Evolutionary conservation across 108 stramenopile genomes (phyloP).

Genomic region (Asterionellopsis glacialis): DNA sequence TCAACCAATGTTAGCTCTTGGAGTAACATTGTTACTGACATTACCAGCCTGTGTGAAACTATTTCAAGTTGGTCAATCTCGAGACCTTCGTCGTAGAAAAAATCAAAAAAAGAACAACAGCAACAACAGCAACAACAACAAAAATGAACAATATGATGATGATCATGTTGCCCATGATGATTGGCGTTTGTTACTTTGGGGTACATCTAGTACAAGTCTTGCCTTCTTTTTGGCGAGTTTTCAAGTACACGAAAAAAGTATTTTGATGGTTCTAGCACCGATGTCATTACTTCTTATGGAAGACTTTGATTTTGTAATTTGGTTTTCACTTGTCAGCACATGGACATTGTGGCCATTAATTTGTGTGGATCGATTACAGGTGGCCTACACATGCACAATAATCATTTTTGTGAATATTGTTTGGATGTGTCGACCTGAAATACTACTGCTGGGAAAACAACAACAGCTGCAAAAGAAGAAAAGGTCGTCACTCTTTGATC

Average conservation of each 20-base stretch:
- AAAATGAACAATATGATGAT: no score
- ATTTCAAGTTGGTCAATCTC: conserved; percentile 28
- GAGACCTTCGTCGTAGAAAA: not conserved
- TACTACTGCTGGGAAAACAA: no score
- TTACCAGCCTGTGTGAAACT: conserved; percentile 40
- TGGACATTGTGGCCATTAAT: conserved; percentile 78
- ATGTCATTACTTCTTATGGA: conserved; percentile 53
- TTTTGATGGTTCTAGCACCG: conserved; percentile 81
- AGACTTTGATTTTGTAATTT: conserved; percentile 46
- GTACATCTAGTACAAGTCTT: conserved; percentile 56
- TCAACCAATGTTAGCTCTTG: conserved; percentile 48
- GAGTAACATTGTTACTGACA: conserved; percentile 42
- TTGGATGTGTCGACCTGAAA: not conserved
- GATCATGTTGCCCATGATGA: conserved; percentile 8
- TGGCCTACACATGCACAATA: conserved; percentile 55
- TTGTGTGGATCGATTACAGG: conserved; percentile 56
- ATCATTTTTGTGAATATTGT: conserved; percentile 41
- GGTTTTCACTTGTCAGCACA: conserved; percentile 59
- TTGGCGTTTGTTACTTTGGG: conserved; percentile 44
- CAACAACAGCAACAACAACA: conserved; percentile 9
- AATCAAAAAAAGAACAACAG: conserved; percentile 2
- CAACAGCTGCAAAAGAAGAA: not conserved
- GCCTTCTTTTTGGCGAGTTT: conserved; percentile 92
- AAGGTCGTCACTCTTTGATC: conserved; percentile 13
- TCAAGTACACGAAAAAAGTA: conserved; percentile 95